phyloP scores from a whole-genome alignment of 352 stramenopile species.

The Globisporangium paddicum region DNA sequence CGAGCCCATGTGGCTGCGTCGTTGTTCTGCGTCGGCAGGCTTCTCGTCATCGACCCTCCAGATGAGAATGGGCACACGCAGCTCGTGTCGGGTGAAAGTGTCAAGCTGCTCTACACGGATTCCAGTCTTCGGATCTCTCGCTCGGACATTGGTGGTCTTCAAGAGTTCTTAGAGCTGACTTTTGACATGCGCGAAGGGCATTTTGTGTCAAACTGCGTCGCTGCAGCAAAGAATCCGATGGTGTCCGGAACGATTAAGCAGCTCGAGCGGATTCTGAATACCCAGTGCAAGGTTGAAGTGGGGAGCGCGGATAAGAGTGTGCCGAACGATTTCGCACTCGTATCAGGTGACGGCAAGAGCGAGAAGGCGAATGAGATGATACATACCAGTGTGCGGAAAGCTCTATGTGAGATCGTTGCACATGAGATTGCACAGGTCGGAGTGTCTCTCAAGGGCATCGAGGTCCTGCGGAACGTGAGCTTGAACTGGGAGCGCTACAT shows the following conservation, averaged over 20 bases:
- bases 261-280: slow-evolving; percentile 70
- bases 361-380: slow-evolving; percentile 73
- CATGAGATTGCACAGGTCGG: slow-evolving; percentile 77
- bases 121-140: slow-evolving; percentile 61
- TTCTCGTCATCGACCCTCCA: slow-evolving; percentile 65
- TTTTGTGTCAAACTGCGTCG: slow-evolving; percentile 68
- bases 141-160: slow-evolving; percentile 68
- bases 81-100: slow-evolving; percentile 67
- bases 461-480: slow-evolving; percentile 72
- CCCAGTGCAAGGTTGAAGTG: slow-evolving; percentile 75
- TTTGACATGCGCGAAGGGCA: slow-evolving; percentile 75
- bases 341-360: slow-evolving; percentile 66
- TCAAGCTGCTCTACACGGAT: slow-evolving; percentile 51
- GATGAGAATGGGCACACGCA: slow-evolving; percentile 49
- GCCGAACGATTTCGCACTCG: slow-evolving; percentile 61
- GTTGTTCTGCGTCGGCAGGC: slow-evolving; percentile 65
- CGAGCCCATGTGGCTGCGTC: slow-evolving; percentile 64
- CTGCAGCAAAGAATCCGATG: slow-evolving; percentile 50
- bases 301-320: slow-evolving; percentile 34
- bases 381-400: slow-evolving; percentile 61
- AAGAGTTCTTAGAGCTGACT: slow-evolving; percentile 74
- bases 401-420: slow-evolving; percentile 79
- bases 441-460: slow-evolving; percentile 70
- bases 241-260: slow-evolving; percentile 51
- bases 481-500: slow-evolving; percentile 86